Evolutionary conservation across 371 early-diverging fungal species (phyloP), one percentile per base, ranked within the genome.

Genomic region (Cokeromyces recurvatus): DNA sequence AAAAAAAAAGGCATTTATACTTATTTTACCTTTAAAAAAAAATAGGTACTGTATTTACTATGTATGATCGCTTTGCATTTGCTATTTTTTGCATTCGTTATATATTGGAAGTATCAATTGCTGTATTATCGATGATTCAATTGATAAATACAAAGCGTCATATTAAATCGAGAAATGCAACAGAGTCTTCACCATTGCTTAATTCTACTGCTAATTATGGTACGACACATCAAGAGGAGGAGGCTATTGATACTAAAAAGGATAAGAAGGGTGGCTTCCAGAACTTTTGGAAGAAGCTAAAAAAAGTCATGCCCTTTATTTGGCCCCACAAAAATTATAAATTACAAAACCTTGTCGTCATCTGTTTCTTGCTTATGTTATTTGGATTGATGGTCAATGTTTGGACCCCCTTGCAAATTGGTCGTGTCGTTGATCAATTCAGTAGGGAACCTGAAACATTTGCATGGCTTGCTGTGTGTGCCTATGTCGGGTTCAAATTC

Each of bases 321-420:
- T 92, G 93, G 92, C 95, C 95, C n/a, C 72, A 76, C 5, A 62
- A 68, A 8, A 76, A 80, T n/a, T 46, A 59, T 7, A 48, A 64
- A 22, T 69, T 95, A 12, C 91, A 91, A 62, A 16, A 77, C 2
- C 70, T 82, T 20, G 81, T 93, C n/a, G 39, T 86, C 6, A 48
- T 78, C 9, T 92, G 90, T 45, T 62, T 91, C 46, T 38, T 62
- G 0, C 53, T 89, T 17, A 74, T 96, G 48, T 48, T 81, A 1
- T 42, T 78, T 10, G 94, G 93, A 0, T 75, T 94, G 34, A 40
- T 81, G 2, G 82, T 96, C 41, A 94, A 94, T 59, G 78, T 90
- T 7, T 68, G 87, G 19, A 84, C 87, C 4, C 93, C 95, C 2
- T 38, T 73, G 52, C 89, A 90, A 60, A 85, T 89, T 55, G 92